phyloP scores from a whole-genome alignment of 2,329 filamentous ascomycete genomes.

The Aaosphaeria pasadenensis region DNA sequence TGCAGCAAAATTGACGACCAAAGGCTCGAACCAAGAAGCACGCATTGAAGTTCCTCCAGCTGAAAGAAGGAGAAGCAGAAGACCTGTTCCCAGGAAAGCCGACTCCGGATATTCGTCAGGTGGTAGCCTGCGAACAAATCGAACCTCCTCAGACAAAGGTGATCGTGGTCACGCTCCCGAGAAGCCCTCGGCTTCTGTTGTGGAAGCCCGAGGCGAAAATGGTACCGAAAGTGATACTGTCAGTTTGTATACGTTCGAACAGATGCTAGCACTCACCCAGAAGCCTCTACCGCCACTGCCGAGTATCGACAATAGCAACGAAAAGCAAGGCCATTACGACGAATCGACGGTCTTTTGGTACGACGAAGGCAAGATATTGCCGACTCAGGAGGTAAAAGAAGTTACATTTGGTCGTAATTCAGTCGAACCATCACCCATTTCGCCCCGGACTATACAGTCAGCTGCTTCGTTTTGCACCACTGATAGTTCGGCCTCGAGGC shows the following conservation, averaged over 20 bases:
- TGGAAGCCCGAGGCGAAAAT: slow-evolving; percentile 8
- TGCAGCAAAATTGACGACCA: neutral
- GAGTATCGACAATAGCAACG: slow-evolving; percentile 5
- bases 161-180: slow-evolving; percentile 3
- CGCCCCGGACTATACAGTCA: slow-evolving; percentile 20
- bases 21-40: neutral
- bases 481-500: slow-evolving; percentile 21
- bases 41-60: neutral
- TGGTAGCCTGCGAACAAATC: slow-evolving; percentile 20
- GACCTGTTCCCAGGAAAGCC: slow-evolving; percentile 25
- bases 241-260: slow-evolving; percentile 14
- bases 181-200: slow-evolving; percentile 7
- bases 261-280: slow-evolving; percentile 12
- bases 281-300: slow-evolving; percentile 11
- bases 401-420: neutral
- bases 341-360: neutral
- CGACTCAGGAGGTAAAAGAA: neutral
- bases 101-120: slow-evolving; percentile 42
- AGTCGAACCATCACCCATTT: slow-evolving; percentile 1
- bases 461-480: slow-evolving; percentile 14
- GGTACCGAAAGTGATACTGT: slow-evolving; percentile 3
- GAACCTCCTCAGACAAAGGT: slow-evolving; percentile 8
- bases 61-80: slow-evolving; percentile 7
- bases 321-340: neutral
- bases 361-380: neutral